Percentiles rank a stretch among this genome's conserved stretches.
Evolutionary conservation across 352 stramenopile genomes (phyloP).

Genomic region (Pythium oligandrum): DNA sequence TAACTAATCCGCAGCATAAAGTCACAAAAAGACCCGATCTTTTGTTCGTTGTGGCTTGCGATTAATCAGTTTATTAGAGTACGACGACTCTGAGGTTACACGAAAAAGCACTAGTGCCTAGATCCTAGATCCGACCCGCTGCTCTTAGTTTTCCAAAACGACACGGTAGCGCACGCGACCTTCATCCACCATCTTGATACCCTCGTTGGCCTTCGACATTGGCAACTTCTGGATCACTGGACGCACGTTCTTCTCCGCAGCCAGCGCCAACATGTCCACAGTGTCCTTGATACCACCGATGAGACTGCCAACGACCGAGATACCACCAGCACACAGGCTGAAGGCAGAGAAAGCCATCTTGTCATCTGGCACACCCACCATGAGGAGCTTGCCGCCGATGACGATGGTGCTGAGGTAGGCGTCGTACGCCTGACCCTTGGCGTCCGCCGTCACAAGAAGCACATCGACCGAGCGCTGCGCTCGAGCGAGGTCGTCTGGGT

Average conservation of each 20-base stretch:
- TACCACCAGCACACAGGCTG: conserved; percentile 18
- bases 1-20: too few species aligned
- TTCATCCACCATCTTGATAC: conserved; percentile 35
- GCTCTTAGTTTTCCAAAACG: too few species aligned
- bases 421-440: conserved; percentile 39
- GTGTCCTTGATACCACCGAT: conserved; percentile 61
- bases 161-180: too few species aligned
- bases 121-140: too few species aligned
- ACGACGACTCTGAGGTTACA: too few species aligned
- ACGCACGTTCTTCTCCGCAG: conserved; percentile 64
- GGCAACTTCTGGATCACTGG: conserved; percentile 44
- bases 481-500: conserved; percentile 20
- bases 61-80: too few species aligned
- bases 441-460: conserved; percentile 61
- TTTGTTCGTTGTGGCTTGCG: too few species aligned
- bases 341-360: conserved; percentile 57
- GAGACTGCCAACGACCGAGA: conserved; percentile 47
- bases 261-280: conserved; percentile 82
- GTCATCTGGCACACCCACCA: conserved; percentile 57
- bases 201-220: conserved; percentile 36
- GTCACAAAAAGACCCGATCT: too few species aligned
- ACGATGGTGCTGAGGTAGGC: too few species aligned
- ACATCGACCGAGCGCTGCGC: conserved; percentile 39
- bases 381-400: conserved; percentile 45
- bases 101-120: too few species aligned